These are phyloP conservation scores for Kewa caespitosa DNA, from an alignment of 179 eudicot genomes.

Conservation along the genomic window DNA sequence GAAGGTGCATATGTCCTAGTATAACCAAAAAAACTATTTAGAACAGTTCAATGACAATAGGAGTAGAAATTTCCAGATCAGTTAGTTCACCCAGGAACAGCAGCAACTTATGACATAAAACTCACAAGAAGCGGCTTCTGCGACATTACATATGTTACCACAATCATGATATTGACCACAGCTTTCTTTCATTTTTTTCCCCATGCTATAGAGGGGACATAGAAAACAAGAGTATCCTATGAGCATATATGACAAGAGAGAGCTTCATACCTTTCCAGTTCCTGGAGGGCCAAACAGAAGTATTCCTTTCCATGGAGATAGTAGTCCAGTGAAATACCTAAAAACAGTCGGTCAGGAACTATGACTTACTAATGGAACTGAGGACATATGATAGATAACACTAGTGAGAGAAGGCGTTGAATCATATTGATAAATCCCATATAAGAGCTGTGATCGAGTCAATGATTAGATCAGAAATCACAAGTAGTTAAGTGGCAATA, in stretches of 20 bases:
- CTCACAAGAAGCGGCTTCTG: not conserved
- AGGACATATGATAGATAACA: not conserved
- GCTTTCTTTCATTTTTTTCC: too few species aligned
- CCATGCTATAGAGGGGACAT: not conserved
- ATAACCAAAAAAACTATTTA: not conserved
- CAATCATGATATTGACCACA: not conserved
- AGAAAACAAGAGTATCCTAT: not conserved
- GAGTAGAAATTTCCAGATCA: not conserved
- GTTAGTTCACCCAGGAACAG: not conserved
- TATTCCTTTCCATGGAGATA: slow-evolving; percentile 99
- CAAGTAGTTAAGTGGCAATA: slow-evolving; percentile 6
- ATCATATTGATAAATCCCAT: too few species aligned
- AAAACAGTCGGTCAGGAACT: slow-evolving; percentile 17
- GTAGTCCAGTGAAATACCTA: slow-evolving; percentile 96
- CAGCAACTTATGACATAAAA: not conserved
- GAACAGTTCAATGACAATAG: not conserved
- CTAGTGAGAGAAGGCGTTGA: not conserved
- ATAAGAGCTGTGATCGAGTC: not conserved
- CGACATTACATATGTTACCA: not conserved
- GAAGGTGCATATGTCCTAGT: not conserved
- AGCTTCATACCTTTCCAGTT: slow-evolving; percentile 80
- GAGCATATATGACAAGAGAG: not conserved
- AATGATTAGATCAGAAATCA: not conserved
- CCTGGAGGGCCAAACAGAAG: slow-evolving; percentile 99
- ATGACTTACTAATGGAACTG: not conserved